Percentiles rank a stretch among this genome's conserved stretches.
Conservation (phyloP, 2,329 filamentous ascomycete genomes). For the Calonectria hawksworthii region DNA sequence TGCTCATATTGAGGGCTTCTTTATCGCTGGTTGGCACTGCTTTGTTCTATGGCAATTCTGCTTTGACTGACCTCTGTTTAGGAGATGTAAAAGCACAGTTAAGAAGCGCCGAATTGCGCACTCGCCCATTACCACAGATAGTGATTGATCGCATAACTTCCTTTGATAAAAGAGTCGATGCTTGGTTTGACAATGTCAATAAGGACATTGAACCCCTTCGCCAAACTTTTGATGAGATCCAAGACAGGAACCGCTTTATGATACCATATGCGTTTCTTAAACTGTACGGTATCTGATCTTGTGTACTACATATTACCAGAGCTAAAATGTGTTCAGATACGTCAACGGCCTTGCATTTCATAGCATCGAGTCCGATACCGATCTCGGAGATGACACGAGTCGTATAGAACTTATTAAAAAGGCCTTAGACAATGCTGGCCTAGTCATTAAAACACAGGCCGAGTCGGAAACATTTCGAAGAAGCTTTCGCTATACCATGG, state of each 20-base stretch:
- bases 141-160: background rate
- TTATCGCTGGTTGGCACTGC: background rate
- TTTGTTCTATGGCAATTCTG: background rate
- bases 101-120: background rate
- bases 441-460: background rate
- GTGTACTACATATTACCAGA: background rate
- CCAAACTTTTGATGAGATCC: background rate
- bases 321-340: background rate
- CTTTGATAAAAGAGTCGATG: background rate
- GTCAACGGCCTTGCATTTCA: background rate
- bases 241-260: background rate
- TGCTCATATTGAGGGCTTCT: background rate
- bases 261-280: background rate
- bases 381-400: background rate
- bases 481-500: background rate
- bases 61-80: background rate
- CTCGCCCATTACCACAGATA: background rate
- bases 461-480: background rate
- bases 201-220: background rate
- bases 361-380: background rate
- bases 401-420: background rate
- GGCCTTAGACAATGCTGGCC: background rate
- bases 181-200: background rate
- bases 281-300: background rate
- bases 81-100: background rate